Conservation (phyloP, 2,329 filamentous ascomycete species). For the Ophiocordyceps sinensis region DNA sequence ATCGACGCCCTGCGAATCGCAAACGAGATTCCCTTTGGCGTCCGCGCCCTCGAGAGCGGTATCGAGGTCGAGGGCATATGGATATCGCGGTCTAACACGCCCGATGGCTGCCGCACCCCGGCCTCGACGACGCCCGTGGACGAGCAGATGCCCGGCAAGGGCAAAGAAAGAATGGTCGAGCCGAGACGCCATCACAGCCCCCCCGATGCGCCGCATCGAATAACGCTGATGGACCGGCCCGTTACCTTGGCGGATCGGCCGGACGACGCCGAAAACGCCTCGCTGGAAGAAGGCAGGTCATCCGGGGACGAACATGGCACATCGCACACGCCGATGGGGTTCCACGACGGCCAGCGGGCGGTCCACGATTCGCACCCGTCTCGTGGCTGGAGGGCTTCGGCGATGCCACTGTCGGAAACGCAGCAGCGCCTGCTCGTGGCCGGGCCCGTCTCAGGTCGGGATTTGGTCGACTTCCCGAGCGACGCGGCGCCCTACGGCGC, state of each 20-base stretch:
- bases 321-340: neutral
- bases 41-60: slow-evolving; percentile 71
- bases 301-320: too few relatives aligned
- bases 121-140: slow-evolving; percentile 12
- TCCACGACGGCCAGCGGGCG: neutral
- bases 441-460: neutral
- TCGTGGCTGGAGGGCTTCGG: neutral
- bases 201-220: neutral
- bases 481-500: slow-evolving; percentile 2
- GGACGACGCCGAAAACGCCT: too few relatives aligned
- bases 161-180: slow-evolving; percentile 8
- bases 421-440: neutral
- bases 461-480: too few relatives aligned
- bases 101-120: slow-evolving; percentile 11
- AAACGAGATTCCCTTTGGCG: slow-evolving; percentile 64
- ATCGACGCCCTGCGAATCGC: slow-evolving; percentile 24
- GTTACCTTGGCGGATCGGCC: too few relatives aligned
- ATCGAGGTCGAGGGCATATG: slow-evolving; percentile 77
- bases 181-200: neutral
- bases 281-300: too few relatives aligned
- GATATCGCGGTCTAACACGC: slow-evolving; percentile 42
- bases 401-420: neutral
- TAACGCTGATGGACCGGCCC: neutral
- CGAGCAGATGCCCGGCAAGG: slow-evolving; percentile 6
- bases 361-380: neutral